phyloP scores from a whole-genome alignment of 1,284 basidiomycete species.

The Butyriboletus appendiculatus region DNA sequence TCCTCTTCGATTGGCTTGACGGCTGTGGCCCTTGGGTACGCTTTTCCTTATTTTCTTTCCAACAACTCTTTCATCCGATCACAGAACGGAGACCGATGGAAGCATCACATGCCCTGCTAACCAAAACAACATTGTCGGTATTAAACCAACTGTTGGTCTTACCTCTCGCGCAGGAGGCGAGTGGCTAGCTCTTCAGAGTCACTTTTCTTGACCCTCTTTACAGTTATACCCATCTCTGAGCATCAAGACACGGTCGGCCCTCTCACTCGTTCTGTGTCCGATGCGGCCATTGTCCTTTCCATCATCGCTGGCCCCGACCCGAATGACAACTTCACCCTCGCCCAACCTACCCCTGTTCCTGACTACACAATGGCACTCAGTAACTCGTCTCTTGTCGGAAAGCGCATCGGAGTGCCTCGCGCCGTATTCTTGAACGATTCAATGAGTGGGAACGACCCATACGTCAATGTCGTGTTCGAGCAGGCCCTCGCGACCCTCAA shows the following conservation, averaged over 20 bases:
- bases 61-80: not conserved
- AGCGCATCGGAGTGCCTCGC: conserved; percentile 61
- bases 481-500: conserved; percentile 48
- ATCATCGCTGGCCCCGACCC: conserved; percentile 61
- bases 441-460: conserved; percentile 44
- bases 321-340: conserved; percentile 61
- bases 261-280: conserved; percentile 56
- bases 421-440: conserved; percentile 46
- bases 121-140: conserved; percentile 56
- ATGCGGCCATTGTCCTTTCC: conserved; percentile 60
- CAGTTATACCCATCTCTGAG: conserved; percentile 60
- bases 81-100: conserved; percentile 59
- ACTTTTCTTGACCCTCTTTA: not conserved
- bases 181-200: not conserved
- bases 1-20: conserved; percentile 62
- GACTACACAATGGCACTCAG: conserved; percentile 56
- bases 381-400: conserved; percentile 50
- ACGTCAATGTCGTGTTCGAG: conserved; percentile 49
- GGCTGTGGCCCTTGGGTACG: conserved; percentile 54
- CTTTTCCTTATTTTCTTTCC: not conserved
- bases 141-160: conserved; percentile 63
- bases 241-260: conserved; percentile 70
- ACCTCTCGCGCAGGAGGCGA: conserved; percentile 61
- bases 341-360: conserved; percentile 54
- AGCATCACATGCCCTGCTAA: conserved; percentile 58